Base-by-base conservation (phyloP, 1,139 yeast species). In the Taphrina deformans region DNA sequence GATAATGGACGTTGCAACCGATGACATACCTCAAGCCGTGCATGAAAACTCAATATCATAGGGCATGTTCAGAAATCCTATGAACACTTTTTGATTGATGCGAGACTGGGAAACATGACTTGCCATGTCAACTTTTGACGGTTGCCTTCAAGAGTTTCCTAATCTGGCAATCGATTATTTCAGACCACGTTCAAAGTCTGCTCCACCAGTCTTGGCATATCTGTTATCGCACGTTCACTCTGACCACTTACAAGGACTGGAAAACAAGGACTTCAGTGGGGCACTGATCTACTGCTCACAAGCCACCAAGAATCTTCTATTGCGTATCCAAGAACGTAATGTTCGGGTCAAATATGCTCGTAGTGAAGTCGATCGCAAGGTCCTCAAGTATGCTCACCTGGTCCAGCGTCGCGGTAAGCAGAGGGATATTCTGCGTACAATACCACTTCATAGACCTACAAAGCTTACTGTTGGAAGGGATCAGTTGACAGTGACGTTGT, bases 211-310 rank as follows among this genome's bases (percentile, higher is more conserved):
- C 73, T 73, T 67, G 44, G 72, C 73, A 38, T 70, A 72, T 62
- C 76, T 85, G 3, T 76, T 85, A 12, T 79, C 87, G 0, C 89
- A 85, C 70, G 77, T 79, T 63, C 89, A 85, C 70, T 72, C 80
- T 1, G 89, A 85, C 69, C 89, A 85, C 72, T 72, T 84, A 50
- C 73, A 70, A 0, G 89, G 89, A 0, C 73, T 85, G 29, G 77
- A 77, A 1, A 74, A 77, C 45, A 72, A 71, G 46, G 70, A 75
- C 3, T 83, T 82, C 69, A 69, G 74, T 21, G 80, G 81, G 1
- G 76, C 77, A 1, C 65, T 67, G 5, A 79, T 85, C 2, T 83
- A 82, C 70, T 84, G 88, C 72, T 78, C 85, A 1, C 70, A 72
- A 14, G 75, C 79, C 3, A 85, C 89, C 0, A 79, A 78, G 67